A percentile compares a stretch with the other conserved stretches of the same genome.
phyloP scores from a whole-genome alignment of 495 filamentous ascomycete genomes.

The Tirmania nivea region DNA sequence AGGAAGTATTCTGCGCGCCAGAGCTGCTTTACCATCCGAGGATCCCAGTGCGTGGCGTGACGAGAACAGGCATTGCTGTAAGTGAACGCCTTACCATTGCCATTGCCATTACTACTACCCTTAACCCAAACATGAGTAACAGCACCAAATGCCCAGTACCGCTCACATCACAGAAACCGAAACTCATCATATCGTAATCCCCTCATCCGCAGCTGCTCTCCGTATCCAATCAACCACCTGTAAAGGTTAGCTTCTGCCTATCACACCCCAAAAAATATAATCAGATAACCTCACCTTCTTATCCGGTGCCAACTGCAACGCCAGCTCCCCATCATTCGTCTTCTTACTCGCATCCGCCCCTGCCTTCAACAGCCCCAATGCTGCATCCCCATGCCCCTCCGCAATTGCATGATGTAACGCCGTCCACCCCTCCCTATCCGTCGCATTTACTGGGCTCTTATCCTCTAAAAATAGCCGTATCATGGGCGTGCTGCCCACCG shows the following conservation, averaged over 20 bases:
- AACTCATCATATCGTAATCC: constrained; percentile 9
- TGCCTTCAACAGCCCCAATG: constrained; percentile 11
- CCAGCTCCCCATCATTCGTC: not conserved
- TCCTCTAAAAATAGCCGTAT: constrained; percentile 58
- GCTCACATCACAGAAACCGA: not conserved
- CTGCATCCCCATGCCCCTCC: constrained; percentile 2
- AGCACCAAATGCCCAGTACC: too few relatives aligned
- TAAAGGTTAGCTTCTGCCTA: not conserved
- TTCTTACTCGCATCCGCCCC: constrained; percentile 2
- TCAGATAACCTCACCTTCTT: constrained; percentile 7
- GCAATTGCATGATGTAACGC: constrained; percentile 56
- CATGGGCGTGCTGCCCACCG: constrained; percentile 70
- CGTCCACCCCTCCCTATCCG: constrained; percentile 66
- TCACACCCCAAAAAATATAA: not conserved
- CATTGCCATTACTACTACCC: too few relatives aligned
- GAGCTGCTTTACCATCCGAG: too few relatives aligned
- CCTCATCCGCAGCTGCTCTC: constrained; percentile 9
- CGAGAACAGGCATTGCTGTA: too few relatives aligned
- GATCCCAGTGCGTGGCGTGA: too few relatives aligned
- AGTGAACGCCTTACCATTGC: too few relatives aligned
- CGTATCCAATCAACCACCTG: constrained; percentile 6
- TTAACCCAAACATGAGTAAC: too few relatives aligned
- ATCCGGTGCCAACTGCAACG: not conserved
- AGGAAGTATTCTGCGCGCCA: too few relatives aligned
- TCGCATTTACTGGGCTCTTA: constrained; percentile 64